These are phyloP conservation scores for Gaertneriomyces semiglobifer DNA, from an alignment of 192 early-diverging fungal genomes.

Conservation along the genomic window DNA sequence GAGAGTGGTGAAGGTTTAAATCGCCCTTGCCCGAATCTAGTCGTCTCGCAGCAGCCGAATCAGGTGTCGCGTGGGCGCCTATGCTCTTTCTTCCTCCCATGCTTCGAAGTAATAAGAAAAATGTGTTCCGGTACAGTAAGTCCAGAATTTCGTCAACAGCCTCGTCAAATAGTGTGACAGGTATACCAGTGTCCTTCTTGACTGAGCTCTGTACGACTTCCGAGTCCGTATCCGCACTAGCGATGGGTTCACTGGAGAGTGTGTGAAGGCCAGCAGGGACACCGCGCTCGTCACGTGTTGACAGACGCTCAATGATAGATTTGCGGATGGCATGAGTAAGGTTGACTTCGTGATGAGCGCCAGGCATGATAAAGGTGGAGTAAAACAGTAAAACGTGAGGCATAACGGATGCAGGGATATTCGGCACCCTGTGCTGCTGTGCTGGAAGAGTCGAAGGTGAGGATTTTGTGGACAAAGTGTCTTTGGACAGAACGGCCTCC, in stretches of 20 bases:
- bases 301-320: conserved; percentile 9
- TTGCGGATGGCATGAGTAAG: conserved; percentile 31
- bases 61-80: not conserved
- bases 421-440: not conserved
- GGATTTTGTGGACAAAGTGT: not conserved
- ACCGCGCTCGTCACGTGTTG: not conserved
- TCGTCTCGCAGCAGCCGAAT: not conserved
- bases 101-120: conserved; percentile 13
- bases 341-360: conserved; percentile 35
- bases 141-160: conserved; percentile 34
- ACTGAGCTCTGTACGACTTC: not conserved
- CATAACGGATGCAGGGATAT: conserved; percentile 21
- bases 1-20: not conserved
- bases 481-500: not conserved
- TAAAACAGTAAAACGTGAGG: conserved; percentile 30
- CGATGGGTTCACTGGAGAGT: not conserved
- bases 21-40: conserved; percentile 4
- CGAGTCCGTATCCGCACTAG: not conserved
- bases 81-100: not conserved
- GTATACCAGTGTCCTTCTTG: not conserved
- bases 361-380: conserved; percentile 35
- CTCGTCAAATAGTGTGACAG: conserved; percentile 32
- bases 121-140: conserved; percentile 35
- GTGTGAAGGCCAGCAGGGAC: not conserved
- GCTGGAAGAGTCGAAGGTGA: not conserved